Evolutionary conservation across 1,284 basidiomycete genomes (phyloP).

Genomic region (Schizophyllum commune): DNA sequence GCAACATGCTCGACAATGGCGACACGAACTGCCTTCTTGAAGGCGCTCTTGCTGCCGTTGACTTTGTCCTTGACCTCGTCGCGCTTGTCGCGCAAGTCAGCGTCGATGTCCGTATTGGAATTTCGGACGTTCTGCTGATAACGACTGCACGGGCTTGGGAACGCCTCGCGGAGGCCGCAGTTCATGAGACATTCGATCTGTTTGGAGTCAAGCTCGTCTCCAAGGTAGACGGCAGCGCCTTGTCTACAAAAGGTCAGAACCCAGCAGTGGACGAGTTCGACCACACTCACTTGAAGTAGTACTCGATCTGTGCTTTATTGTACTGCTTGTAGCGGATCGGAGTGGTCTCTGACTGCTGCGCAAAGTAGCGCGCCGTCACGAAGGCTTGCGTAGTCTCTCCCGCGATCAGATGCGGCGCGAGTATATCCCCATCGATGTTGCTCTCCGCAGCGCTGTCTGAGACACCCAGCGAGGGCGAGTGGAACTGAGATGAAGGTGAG

Average conservation of each 20-base stretch:
- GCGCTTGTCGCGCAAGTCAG: not conserved
- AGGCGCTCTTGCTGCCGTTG: not conserved
- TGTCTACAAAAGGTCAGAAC: not conserved
- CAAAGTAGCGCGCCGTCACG: slow-evolving; percentile 20
- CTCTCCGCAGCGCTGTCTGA: slow-evolving; percentile 6
- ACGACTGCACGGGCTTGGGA: not conserved
- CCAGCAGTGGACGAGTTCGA: not conserved
- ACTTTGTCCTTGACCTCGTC: not conserved
- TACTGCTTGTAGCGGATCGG: not conserved
- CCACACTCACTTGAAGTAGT: not conserved
- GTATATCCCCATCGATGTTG: slow-evolving; percentile 7
- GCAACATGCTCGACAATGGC: not conserved
- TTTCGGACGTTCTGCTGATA: not conserved
- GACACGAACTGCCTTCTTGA: not conserved
- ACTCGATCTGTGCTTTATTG: not conserved
- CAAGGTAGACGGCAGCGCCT: too few relatives aligned
- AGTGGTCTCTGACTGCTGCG: slow-evolving; percentile 3
- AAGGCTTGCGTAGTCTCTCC: slow-evolving; percentile 30
- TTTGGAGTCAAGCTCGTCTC: too few relatives aligned
- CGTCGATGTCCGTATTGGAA: not conserved
- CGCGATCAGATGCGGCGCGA: slow-evolving; percentile 21
- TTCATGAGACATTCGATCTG: too few relatives aligned
- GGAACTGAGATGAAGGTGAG: slow-evolving; percentile 8
- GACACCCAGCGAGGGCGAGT: slow-evolving; percentile 11
- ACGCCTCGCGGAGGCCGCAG: too few relatives aligned